These are phyloP conservation scores for Hemerocallis citrina DNA, from an alignment of 106 monocot genomes.

Conservation along the genomic window DNA sequence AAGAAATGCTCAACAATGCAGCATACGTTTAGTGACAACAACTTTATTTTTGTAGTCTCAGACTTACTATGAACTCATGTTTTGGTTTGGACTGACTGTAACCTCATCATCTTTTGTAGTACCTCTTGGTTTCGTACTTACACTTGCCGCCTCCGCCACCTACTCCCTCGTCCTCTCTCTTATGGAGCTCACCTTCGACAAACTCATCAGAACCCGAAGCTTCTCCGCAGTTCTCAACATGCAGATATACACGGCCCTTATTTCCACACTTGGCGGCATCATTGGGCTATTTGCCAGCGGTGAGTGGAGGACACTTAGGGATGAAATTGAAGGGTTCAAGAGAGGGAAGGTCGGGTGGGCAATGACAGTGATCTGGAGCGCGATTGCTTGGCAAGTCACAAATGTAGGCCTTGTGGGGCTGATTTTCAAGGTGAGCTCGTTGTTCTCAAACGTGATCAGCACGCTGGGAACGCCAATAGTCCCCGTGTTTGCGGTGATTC, in stretches of 20 bases:
- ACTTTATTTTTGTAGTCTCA: too few relatives aligned
- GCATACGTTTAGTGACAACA: too few relatives aligned
- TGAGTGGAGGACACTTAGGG: conserved; percentile 23
- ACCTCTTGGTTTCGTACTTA: conserved; percentile 20
- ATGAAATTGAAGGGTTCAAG: conserved; percentile 20
- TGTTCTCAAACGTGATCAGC: conserved; percentile 43
- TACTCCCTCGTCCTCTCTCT: conserved; percentile 51
- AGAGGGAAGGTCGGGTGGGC: conserved; percentile 25
- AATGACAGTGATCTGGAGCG: conserved; percentile 27
- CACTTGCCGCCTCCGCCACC: conserved; percentile 30
- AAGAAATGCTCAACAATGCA: too few relatives aligned
- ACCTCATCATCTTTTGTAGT: too few relatives aligned
- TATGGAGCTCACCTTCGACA: conserved; percentile 31
- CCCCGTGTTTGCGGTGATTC: conserved; percentile 46
- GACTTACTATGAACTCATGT: too few relatives aligned
- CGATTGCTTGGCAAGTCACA: conserved; percentile 39
- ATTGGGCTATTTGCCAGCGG: conserved; percentile 30
- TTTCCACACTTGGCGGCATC: conserved; percentile 11
- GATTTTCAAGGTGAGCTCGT: conserved; percentile 32
- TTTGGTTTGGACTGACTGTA: too few relatives aligned
- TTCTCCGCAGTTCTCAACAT: conserved; percentile 19
- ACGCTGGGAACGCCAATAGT: conserved; percentile 26
- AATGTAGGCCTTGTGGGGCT: conserved; percentile 27
- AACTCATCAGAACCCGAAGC: conserved; percentile 17
- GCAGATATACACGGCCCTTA: conserved; percentile 21